Evolutionary conservation across 2,329 filamentous ascomycete genomes (phyloP), one percentile per base, ranked within the genome.

Genomic region (Lachnellula willkommii): DNA sequence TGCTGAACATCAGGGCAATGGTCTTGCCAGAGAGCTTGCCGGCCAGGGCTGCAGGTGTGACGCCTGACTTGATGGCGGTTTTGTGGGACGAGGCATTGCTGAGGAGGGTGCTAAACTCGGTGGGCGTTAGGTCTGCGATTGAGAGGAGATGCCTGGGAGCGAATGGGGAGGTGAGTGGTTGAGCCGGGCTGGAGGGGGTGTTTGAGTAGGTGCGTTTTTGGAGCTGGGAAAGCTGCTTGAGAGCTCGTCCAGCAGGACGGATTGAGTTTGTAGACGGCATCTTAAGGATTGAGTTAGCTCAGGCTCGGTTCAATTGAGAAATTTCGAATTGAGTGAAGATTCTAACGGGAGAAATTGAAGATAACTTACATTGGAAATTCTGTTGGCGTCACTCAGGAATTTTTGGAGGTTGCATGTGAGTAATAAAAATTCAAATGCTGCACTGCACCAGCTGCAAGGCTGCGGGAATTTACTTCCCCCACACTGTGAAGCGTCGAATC

Each of bases 1-100:
- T 99, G 79, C 82, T 95, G 78, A 99, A 99, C 79, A 95, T 90
- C 85, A 99, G 88, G 63, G 94, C 93, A 35, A 99, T 83, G 0
- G 91, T 92, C 72, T 90, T 84, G 52, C 90, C 89, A 1, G 81
- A 74, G 60, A 99, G 75, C 11, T 82, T 77, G 42, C 79, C 78
- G 53, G 79, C 75, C 53, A 95, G 75, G 45, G 78, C 75, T 50
- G 75, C 71, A 3, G 87, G 83, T 48, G 82, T 74, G 53, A 80
- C 76, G 47, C 83, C 82, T 20, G 83, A 81, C 72, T 95, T 95
- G 75, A 93, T 83, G 54, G 83, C 78, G 53, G 81, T 73, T 73
- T 97, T 97, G 75, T 90, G 83, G 45, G 80, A 74, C 24, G 83
- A 79, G 50, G 90, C 93, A 83, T 93, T 93, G 70, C 85, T 84